phyloP scores from a whole-genome alignment of 345 rosid species.

The Anacardium occidentale region DNA sequence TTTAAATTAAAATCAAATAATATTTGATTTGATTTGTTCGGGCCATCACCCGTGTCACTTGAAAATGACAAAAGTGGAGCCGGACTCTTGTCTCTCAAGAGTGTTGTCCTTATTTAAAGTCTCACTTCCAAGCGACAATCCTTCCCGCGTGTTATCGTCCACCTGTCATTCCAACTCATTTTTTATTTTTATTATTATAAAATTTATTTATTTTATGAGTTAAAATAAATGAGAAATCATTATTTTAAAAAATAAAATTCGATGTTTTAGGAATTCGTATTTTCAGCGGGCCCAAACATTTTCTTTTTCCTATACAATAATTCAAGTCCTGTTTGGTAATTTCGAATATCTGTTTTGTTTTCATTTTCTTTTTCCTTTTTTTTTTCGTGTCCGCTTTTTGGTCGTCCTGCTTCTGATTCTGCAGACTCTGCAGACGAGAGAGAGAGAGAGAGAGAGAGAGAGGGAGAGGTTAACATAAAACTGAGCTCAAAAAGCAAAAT shows the following conservation, averaged over 20 bases:
- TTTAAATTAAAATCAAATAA: too few relatives aligned
- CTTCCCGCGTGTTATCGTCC: constrained; percentile 25
- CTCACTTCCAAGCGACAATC: not conserved
- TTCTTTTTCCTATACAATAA: constrained; percentile 5
- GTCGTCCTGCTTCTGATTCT: constrained; percentile 19
- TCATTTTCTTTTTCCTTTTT: not conserved
- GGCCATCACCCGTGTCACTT: too few relatives aligned
- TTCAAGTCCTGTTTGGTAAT: constrained; percentile 31
- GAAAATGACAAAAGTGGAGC: too few relatives aligned
- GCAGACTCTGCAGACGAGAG: constrained; percentile 5
- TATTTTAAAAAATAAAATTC: too few relatives aligned
- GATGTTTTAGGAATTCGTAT: not conserved
- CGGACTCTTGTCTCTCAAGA: too few relatives aligned
- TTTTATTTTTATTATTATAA: too few relatives aligned
- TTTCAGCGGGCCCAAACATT: not conserved
- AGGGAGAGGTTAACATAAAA: constrained; percentile 12
- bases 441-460: constrained; percentile 8
- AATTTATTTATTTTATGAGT: too few relatives aligned
- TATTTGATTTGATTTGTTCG: too few relatives aligned
- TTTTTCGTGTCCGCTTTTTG: not conserved
- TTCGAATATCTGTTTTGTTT: not conserved
- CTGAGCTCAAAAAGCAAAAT: not conserved
- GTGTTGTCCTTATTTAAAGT: not conserved
- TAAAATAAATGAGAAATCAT: too few relatives aligned
- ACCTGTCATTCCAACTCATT: constrained; percentile 5